Evolutionary conservation across 2,329 filamentous ascomycete species (phyloP).

Genomic region (Pseudocercospora musae): DNA sequence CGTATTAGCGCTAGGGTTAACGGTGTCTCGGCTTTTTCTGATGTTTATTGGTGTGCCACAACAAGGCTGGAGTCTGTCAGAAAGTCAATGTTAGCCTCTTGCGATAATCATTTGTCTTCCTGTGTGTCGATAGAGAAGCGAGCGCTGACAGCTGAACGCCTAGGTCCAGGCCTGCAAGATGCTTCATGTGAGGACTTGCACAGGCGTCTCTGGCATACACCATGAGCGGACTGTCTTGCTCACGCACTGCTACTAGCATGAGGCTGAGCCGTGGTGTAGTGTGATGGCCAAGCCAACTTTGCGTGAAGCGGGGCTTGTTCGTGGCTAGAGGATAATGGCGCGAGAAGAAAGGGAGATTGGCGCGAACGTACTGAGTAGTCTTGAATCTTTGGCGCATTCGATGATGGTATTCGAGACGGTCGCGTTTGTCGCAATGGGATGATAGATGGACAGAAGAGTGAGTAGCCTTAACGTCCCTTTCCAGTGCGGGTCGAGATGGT

Average conservation of each 20-base stretch:
- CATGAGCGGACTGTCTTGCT: neutral
- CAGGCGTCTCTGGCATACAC: neutral
- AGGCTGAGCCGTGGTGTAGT: neutral
- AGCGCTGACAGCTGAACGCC: neutral
- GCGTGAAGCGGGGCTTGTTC: neutral
- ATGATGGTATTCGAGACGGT: neutral
- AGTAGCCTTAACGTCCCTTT: conserved; percentile 1
- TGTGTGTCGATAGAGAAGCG: neutral
- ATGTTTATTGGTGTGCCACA: neutral
- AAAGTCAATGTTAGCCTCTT: neutral
- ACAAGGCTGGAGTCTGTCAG: neutral
- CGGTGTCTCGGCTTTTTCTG: neutral
- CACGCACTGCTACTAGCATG: neutral
- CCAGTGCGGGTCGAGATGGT: neutral
- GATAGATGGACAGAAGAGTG: neutral
- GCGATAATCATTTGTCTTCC: neutral
- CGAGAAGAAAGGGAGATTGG: neutral
- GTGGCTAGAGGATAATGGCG: neutral
- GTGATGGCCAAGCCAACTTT: neutral
- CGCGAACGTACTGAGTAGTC: neutral
- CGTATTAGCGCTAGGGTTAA: neutral
- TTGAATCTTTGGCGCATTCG: neutral
- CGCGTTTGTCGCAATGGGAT: neutral
- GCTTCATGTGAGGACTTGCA: neutral
- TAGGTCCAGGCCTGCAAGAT: neutral